Conservation (phyloP, 2,329 filamentous ascomycete species). For the Fusarium sarcochroum region DNA sequence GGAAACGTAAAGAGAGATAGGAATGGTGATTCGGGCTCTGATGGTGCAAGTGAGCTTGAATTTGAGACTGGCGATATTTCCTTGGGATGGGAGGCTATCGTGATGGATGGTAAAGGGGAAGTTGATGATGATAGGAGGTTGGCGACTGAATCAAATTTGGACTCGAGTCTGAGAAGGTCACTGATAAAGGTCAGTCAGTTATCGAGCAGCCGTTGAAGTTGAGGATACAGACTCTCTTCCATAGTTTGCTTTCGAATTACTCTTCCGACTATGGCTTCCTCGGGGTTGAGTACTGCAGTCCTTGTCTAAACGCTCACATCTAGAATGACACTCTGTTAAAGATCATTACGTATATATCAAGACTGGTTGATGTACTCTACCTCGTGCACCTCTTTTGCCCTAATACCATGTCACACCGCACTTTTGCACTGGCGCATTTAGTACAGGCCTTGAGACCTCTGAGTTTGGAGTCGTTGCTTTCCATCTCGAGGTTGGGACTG, state of each 20-base stretch:
- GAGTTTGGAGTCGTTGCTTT: not conserved
- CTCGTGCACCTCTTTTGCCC: slow-evolving; percentile 24
- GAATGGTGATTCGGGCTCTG: not conserved
- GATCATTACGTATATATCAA: no score
- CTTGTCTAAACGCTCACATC: slow-evolving; percentile 22
- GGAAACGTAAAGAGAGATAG: slow-evolving; percentile 1
- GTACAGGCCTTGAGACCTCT: slow-evolving; percentile 20
- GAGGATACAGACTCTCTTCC: slow-evolving; percentile 7
- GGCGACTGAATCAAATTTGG: slow-evolving; percentile 29
- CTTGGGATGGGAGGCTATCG: not conserved
- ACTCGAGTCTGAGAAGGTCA: slow-evolving; percentile 16
- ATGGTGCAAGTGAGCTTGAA: not conserved
- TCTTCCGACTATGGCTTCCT: slow-evolving; percentile 16
- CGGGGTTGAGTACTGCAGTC: slow-evolving; percentile 15
- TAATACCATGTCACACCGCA: slow-evolving; percentile 12
- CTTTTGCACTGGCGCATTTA: slow-evolving; percentile 17
- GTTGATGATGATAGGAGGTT: slow-evolving; percentile 8
- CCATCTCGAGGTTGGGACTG: not conserved
- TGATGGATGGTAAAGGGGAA: not conserved
- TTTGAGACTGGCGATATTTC: not conserved
- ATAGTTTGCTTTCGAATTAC: not conserved
- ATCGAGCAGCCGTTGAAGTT: accelerated
- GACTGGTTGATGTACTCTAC: not conserved
- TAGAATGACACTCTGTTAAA: not conserved
- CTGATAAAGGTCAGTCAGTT: not conserved